phyloP scores from a whole-genome alignment of 371 early-diverging fungal species.

The Parasitella parasitica region DNA sequence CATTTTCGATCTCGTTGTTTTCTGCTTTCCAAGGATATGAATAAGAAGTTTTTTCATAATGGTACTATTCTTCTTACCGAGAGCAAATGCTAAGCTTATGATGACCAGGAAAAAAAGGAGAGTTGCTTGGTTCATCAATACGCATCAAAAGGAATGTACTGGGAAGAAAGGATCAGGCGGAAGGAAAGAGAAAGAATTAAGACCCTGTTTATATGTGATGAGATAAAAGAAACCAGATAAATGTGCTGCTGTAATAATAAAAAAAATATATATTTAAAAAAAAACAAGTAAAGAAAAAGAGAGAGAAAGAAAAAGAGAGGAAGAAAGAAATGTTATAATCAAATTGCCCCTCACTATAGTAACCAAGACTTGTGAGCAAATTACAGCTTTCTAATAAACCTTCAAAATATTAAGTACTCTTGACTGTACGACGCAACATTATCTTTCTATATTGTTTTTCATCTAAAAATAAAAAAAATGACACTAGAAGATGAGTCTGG shows the following conservation, averaged over 20 bases:
- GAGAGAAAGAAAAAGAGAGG: neutral
- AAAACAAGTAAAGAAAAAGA: neutral
- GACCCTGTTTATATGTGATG: neutral
- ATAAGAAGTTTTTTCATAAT: too few relatives aligned
- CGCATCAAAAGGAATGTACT: constrained; percentile 29
- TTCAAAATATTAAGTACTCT: neutral
- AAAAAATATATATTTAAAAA: too few relatives aligned
- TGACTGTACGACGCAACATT: neutral
- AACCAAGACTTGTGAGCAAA: neutral
- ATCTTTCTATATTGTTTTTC: neutral
- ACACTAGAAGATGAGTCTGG: neutral
- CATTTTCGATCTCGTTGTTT: constrained; percentile 3
- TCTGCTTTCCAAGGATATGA: too few relatives aligned
- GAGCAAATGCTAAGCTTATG: constrained; percentile 23
- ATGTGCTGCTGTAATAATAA: neutral
- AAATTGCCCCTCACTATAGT: neutral
- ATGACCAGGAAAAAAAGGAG: constrained; percentile 34
- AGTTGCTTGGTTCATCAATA: constrained; percentile 42
- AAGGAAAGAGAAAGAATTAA: neutral
- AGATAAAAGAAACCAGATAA: neutral
- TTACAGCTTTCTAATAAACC: neutral
- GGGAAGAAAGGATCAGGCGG: neutral
- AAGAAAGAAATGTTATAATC: neutral
- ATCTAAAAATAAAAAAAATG: neutral
- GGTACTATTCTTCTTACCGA: too few relatives aligned